Evolutionary conservation across 2,329 filamentous ascomycete genomes (phyloP).

Genomic region (Fusarium udum): DNA sequence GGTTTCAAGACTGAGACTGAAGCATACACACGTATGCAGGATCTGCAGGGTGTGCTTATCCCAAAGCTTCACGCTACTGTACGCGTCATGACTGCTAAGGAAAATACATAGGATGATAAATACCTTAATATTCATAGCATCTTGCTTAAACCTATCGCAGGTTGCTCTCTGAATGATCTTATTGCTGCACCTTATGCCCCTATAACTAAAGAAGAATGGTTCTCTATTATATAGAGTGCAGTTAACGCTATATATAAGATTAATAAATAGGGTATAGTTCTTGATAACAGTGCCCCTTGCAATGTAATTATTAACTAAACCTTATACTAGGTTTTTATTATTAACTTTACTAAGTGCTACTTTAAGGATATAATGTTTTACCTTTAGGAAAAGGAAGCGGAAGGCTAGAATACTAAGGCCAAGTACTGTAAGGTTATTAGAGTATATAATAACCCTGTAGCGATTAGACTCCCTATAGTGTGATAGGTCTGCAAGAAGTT

Average conservation of each 20-base stretch:
- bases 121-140: not conserved
- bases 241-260: not conserved
- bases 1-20: not conserved
- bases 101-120: not conserved
- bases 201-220: not conserved
- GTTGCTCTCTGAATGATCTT: not conserved
- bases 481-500: not conserved
- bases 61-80: not conserved
- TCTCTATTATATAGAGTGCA: not conserved
- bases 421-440: not conserved
- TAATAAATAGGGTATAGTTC: not conserved
- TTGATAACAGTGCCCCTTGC: not conserved
- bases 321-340: not conserved
- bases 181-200: not conserved
- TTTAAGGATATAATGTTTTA: not conserved
- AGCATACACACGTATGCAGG: not conserved
- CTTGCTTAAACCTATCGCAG: not conserved
- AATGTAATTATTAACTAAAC: not conserved
- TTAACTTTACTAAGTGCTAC: not conserved
- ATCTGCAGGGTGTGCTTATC: not conserved
- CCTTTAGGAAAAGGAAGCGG: not conserved
- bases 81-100: too few species aligned
- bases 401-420: not conserved
- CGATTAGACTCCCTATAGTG: not conserved
- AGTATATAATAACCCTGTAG: not conserved